phyloP scores from a whole-genome alignment of 2,329 filamentous ascomycete genomes.

The Colletotrichum sp. region DNA sequence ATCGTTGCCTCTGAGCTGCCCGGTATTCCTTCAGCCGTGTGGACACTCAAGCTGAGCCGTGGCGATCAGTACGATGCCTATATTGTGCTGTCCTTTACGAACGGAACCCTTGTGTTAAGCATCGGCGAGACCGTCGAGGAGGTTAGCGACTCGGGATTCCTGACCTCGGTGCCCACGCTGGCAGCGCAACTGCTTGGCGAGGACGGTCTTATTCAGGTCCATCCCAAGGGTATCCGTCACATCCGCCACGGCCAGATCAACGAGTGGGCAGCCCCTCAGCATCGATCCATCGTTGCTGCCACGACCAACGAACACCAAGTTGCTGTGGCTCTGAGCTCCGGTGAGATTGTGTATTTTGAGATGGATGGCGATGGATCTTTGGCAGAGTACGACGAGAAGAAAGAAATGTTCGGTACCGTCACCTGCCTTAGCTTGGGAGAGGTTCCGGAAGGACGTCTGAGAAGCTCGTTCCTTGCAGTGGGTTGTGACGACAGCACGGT shows the following conservation, averaged over 20 bases:
- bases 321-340: conserved; percentile 90
- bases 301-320: conserved; percentile 94
- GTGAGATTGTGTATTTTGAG: conserved; percentile 97
- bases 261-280: conserved; percentile 92
- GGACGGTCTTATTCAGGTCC: conserved; percentile 90
- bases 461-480: conserved; percentile 93
- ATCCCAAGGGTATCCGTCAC: conserved; percentile 94
- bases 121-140: conserved; percentile 98
- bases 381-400: conserved; percentile 93
- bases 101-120: conserved; percentile 88
- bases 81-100: conserved; percentile 92
- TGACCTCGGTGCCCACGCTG: conserved; percentile 86
- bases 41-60: conserved; percentile 88
- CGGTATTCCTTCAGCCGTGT: conserved; percentile 87
- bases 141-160: conserved; percentile 90
- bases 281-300: conserved; percentile 93
- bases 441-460: conserved; percentile 85
- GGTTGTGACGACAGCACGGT: conserved; percentile 98
- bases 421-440: conserved; percentile 94
- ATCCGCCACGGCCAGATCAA: conserved; percentile 81
- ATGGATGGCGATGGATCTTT: conserved; percentile 91
- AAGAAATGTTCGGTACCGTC: conserved; percentile 93
- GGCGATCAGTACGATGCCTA: conserved; percentile 90
- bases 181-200: conserved; percentile 95
- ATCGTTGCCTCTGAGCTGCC: conserved; percentile 94